Conservation (phyloP, 2,329 filamentous ascomycete genomes). For the Diaporthe helianthi region DNA sequence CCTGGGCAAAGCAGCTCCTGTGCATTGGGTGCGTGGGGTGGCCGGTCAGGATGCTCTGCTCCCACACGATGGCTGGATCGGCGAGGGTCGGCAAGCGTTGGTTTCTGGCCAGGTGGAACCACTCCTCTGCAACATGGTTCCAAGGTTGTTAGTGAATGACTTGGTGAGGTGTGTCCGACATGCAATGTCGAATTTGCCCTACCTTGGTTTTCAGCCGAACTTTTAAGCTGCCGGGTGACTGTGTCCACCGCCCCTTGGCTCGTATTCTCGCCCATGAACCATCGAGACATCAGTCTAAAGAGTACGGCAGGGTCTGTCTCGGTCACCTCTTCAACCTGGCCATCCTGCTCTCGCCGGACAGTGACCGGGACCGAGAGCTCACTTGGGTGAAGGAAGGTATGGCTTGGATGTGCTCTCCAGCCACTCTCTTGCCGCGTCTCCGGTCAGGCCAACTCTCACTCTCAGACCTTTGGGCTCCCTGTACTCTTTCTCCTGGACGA, state of each 20-base stretch:
- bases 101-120: conserved; percentile 8
- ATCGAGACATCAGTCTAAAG: background rate
- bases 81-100: conserved; percentile 4
- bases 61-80: conserved; percentile 5
- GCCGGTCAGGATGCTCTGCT: conserved; percentile 12
- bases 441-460: background rate
- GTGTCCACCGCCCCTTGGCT: conserved; percentile 1
- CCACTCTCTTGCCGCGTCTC: conserved; percentile 13
- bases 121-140: background rate
- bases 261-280: background rate
- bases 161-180: background rate
- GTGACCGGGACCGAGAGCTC: conserved; percentile 1
- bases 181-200: background rate
- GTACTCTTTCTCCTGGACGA: background rate
- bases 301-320: conserved; percentile 9
- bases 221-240: background rate
- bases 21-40: conserved; percentile 18
- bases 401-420: background rate
- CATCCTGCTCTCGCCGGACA: conserved; percentile 4
- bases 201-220: conserved; percentile 15
- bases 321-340: background rate
- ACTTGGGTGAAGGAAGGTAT: conserved; percentile 14
- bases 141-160: background rate
- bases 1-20: conserved; percentile 15
- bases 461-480: background rate